Evolutionary conservation across 2,329 filamentous ascomycete species (phyloP), one percentile per base, ranked within the genome.

Genomic region (Colletotrichum camelliae): DNA sequence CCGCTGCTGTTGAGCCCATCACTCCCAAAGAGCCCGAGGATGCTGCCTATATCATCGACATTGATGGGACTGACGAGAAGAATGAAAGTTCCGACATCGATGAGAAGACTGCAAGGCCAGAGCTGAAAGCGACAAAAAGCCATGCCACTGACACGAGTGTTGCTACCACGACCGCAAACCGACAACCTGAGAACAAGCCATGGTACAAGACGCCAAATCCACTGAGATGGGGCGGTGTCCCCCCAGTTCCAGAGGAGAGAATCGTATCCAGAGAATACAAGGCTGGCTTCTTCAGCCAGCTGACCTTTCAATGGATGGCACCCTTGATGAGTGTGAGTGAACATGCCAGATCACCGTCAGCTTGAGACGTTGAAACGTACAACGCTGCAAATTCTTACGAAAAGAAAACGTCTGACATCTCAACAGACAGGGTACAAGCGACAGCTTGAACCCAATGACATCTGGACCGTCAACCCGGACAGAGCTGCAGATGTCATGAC

Each of bases 231-330:
- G 90, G 91, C 6, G 77, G 82, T 39, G 84, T 88, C 3, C 90
- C 91, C 2, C 86, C 89, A 0, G 85, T 93, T 1, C 92, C 92
- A 48, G 84, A 89, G 64, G 87, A 88, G 79, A 87, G 88, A 72
- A 80, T 79, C 8, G 83, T 88, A 1, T 96, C 92, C 7, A 91
- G 90, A 77, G 96, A 98, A 85, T 89, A 95, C 82, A 88, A 87
- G 5, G 96, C 96, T 7, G 87, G 90, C 3, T 93, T 96, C 81
- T 90, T 97, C 77, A 98, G 95, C 85, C 83, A 89, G 72, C 83
- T 98, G 27, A 94, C 93, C 5, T 98, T 98, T 82, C 92, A 95
- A 83, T 98, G 96, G 96, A 96, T 98, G 89, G 92, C 92, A 1
- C 93, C 95, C 2, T 82, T 98, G 71, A 98, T 98, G 96, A 89